A percentile compares a stretch with the other conserved stretches of the same genome.
These are phyloP conservation scores for Irpex sp. DNA, from an alignment of 1,284 basidiomycete genomes.

Conservation along the genomic window DNA sequence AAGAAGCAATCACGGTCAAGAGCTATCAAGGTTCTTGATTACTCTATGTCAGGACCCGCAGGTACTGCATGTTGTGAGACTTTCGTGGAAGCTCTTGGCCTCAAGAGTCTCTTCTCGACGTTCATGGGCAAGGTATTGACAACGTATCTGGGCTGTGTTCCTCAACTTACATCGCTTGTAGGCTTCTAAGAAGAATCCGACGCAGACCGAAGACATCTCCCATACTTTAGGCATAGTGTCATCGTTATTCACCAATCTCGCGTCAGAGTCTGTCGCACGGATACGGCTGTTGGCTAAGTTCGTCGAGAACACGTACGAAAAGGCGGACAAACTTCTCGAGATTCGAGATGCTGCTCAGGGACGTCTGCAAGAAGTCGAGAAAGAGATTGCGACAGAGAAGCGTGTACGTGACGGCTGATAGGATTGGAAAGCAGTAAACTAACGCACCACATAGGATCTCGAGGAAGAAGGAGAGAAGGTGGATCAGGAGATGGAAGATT, in stretches of 20 bases:
- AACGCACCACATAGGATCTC: slow-evolving; percentile 40
- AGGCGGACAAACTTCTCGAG: slow-evolving; percentile 90
- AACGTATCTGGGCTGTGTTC: slow-evolving; percentile 10
- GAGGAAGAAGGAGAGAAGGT: slow-evolving; percentile 56
- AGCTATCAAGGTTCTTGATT: slow-evolving; percentile 88
- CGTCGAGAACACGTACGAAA: slow-evolving; percentile 88
- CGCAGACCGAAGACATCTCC: slow-evolving; percentile 78
- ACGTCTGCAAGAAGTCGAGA: slow-evolving; percentile 57
- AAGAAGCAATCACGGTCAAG: slow-evolving; percentile 78
- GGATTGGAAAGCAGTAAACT: background rate
- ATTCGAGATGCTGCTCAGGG: slow-evolving; percentile 69
- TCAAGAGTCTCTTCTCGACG: slow-evolving; percentile 86
- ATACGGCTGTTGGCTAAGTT: slow-evolving; percentile 91
- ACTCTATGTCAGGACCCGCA: slow-evolving; percentile 82
- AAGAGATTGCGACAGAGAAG: slow-evolving; percentile 63
- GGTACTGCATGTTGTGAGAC: slow-evolving; percentile 76
- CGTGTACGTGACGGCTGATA: slow-evolving; percentile 40
- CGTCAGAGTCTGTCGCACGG: slow-evolving; percentile 79
- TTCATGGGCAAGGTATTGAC: slow-evolving; percentile 87
- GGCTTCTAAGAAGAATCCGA: slow-evolving; percentile 31
- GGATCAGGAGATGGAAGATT: slow-evolving; percentile 62
- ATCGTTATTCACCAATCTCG: slow-evolving; percentile 86
- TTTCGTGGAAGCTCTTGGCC: slow-evolving; percentile 85
- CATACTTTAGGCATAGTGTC: slow-evolving; percentile 88
- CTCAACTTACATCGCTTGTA: background rate